Evolutionary conservation across 169 alveolate genomes (phyloP).

Genomic region (Plasmodium fragile): DNA sequence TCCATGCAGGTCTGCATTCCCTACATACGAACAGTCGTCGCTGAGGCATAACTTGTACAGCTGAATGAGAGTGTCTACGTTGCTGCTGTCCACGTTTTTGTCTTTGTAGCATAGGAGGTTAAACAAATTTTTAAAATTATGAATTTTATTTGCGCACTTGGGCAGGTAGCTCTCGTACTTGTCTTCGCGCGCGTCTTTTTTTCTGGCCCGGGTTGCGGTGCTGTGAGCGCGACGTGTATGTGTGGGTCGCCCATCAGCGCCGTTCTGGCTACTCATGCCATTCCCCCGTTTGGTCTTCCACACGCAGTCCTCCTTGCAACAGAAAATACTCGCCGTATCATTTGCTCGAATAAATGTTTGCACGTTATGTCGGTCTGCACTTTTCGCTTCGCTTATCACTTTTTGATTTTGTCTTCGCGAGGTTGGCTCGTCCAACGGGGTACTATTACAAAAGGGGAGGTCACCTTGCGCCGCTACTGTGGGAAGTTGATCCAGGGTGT

Average conservation of each 20-base stretch:
- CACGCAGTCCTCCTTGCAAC: constrained; percentile 71
- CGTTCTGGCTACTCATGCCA: not conserved
- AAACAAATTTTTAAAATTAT: constrained; percentile 52
- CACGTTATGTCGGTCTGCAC: not conserved
- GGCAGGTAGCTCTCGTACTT: constrained; percentile 18
- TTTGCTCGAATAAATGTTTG: not conserved
- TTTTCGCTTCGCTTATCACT: not conserved
- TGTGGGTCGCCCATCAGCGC: not conserved
- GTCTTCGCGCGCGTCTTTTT: not conserved
- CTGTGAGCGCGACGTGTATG: not conserved
- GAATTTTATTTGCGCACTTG: constrained; percentile 6
- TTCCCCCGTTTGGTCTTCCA: constrained; percentile 30
- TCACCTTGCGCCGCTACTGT: not conserved
- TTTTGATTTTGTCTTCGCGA: not conserved
- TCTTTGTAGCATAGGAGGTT: constrained; percentile 33
- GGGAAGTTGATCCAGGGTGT: not conserved
- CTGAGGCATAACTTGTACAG: constrained; percentile 22
- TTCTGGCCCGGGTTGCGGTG: not conserved
- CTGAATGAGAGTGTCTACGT: constrained; percentile 20
- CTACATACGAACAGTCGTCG: constrained; percentile 16
- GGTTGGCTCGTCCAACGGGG: not conserved
- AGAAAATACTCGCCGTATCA: constrained; percentile 31
- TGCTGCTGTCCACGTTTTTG: constrained; percentile 1
- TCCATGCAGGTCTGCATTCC: not conserved
- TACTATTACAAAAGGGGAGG: not conserved